Conservation (phyloP, 768 basidiomycete genomes). For the Grammothele lineata region DNA sequence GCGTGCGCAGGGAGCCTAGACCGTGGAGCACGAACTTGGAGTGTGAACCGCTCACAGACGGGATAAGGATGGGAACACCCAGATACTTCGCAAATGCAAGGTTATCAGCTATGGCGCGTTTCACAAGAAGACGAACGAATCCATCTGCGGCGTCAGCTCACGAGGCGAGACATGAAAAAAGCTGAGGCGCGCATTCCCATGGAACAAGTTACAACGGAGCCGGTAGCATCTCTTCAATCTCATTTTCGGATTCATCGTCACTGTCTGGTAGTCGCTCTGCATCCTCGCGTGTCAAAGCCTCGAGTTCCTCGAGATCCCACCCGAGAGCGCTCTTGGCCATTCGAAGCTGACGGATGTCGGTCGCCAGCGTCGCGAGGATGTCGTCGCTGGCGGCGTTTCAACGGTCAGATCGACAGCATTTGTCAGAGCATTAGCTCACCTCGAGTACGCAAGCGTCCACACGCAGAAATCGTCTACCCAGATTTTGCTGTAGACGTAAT, state of each 20-base stretch:
- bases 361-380: slow-evolving; percentile 42
- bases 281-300: slow-evolving; percentile 44
- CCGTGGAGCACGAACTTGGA: too few species aligned
- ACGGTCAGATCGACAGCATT: not conserved
- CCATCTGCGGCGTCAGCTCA: too few species aligned
- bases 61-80: too few species aligned
- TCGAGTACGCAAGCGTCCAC: slow-evolving; percentile 72
- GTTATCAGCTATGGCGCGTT: too few species aligned
- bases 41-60: too few species aligned
- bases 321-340: slow-evolving; percentile 56
- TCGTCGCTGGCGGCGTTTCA: slow-evolving; percentile 47
- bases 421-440: slow-evolving; percentile 42
- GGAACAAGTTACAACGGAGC: not conserved
- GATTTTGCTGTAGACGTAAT: slow-evolving; percentile 84
- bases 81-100: too few species aligned
- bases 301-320: slow-evolving; percentile 69
- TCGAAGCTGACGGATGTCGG: slow-evolving; percentile 32
- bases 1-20: too few species aligned
- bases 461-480: slow-evolving; percentile 84
- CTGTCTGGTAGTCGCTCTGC: slow-evolving; percentile 51
- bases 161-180: too few species aligned
- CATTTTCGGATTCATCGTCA: slow-evolving; percentile 54
- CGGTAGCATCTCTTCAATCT: slow-evolving; percentile 27
- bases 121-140: too few species aligned
- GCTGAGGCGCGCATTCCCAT: too few species aligned